These are phyloP conservation scores for Lodderomyces metapsilosis DNA, from an alignment of 1,139 yeast genomes.

Conservation along the genomic window DNA sequence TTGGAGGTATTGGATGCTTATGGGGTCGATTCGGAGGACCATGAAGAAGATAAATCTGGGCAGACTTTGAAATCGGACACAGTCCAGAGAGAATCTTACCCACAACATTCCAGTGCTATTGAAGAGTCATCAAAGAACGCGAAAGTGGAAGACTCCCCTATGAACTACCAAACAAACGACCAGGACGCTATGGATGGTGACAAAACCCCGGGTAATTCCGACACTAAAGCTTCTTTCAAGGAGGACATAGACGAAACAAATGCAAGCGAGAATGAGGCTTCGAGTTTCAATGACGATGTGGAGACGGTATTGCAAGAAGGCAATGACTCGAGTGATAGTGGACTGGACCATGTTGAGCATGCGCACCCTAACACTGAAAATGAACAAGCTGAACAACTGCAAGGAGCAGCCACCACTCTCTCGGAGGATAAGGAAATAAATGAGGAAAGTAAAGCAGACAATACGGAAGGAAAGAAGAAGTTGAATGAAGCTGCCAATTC, in stretches of 20 bases:
- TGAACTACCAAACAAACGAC: constrained; percentile 5
- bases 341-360: neutral
- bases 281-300: constrained; percentile 34
- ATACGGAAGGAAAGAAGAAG: neutral
- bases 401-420: neutral
- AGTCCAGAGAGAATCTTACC: neutral
- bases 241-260: constrained; percentile 26
- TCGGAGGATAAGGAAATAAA: neutral
- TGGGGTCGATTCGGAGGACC: neutral
- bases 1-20: neutral
- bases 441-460: neutral
- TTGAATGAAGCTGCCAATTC: neutral
- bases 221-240: constrained; percentile 31
- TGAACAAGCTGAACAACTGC: neutral
- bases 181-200: constrained; percentile 28
- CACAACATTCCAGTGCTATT: neutral
- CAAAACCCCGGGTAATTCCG: constrained; percentile 36
- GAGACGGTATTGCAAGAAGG: constrained; percentile 34
- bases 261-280: constrained; percentile 16
- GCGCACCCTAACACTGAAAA: neutral
- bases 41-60: neutral
- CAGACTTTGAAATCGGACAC: too few species aligned
- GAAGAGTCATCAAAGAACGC: neutral
- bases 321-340: constrained; percentile 14
- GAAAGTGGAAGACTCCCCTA: neutral